Percentiles rank a stretch among this genome's conserved stretches.
Evolutionary conservation across 2,329 filamentous ascomycete genomes (phyloP).

Genomic region (Botrytis deweyae): DNA sequence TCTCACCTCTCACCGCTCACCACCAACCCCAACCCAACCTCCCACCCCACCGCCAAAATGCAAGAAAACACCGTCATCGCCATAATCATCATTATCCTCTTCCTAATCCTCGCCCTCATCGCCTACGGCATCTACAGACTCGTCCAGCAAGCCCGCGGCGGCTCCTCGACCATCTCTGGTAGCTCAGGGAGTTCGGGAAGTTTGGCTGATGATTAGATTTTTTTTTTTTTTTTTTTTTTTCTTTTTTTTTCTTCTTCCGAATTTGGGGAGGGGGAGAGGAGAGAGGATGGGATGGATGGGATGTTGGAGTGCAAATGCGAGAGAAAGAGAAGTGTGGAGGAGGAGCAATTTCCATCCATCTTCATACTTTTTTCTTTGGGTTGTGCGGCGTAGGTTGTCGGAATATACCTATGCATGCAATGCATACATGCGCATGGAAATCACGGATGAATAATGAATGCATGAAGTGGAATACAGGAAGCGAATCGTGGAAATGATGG

Average conservation of each 20-base stretch:
- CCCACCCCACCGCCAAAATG: conserved; percentile 45
- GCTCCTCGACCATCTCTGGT: conserved; percentile 25
- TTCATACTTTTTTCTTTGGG: neutral
- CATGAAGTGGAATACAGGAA: neutral
- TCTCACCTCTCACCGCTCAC: neutral
- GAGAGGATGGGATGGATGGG: neutral
- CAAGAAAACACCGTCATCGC: conserved; percentile 68
- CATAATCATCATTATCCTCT: conserved; percentile 66
- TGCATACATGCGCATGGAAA: neutral
- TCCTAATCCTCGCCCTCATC: conserved; percentile 59
- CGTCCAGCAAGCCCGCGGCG: conserved; percentile 49
- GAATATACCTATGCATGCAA: neutral
- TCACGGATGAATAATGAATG: neutral
- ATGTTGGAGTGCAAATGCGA: neutral
- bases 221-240: too few species aligned
- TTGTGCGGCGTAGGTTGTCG: neutral
- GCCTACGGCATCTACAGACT: conserved; percentile 64
- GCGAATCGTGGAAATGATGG: neutral
- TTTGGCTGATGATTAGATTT: conserved; percentile 35
- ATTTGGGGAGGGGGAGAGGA: neutral
- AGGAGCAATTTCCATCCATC: neutral
- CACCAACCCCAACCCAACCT: conserved; percentile 2
- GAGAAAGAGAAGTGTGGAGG: neutral
- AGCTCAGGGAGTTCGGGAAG: conserved; percentile 27
- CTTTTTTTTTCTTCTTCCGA: too few species aligned